Conservation (phyloP, 768 basidiomycete genomes). For the Paxillus involutus region DNA sequence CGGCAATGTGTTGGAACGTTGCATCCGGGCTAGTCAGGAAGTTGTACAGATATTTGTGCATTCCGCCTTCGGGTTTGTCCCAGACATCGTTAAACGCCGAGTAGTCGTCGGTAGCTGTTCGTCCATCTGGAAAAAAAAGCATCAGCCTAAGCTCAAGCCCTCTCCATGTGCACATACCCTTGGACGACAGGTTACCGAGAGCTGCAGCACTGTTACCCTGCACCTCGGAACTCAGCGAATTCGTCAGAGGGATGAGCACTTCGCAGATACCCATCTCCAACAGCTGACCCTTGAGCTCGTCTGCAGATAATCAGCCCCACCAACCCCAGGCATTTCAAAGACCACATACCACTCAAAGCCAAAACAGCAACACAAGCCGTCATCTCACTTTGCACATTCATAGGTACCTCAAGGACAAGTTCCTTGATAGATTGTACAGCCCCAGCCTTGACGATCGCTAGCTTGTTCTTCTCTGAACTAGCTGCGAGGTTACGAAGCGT, state of each 20-base stretch:
- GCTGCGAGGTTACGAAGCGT: slow-evolving; percentile 96
- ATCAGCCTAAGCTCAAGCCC: background rate
- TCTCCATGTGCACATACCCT: slow-evolving; percentile 51
- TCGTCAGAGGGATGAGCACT: slow-evolving; percentile 94
- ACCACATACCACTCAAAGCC: slow-evolving; percentile 81
- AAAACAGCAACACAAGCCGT: slow-evolving; percentile 97
- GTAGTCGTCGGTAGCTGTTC: slow-evolving; percentile 82
- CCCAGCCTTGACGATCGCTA: slow-evolving; percentile 96
- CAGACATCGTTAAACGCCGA: slow-evolving; percentile 97
- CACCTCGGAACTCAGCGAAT: slow-evolving; percentile 95
- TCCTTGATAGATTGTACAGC: slow-evolving; percentile 97
- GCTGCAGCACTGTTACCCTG: slow-evolving; percentile 99
- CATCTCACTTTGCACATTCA: slow-evolving; percentile 99
- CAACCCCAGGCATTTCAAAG: background rate
- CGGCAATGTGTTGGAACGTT: slow-evolving; percentile 99
- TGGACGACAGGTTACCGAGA: slow-evolving; percentile 95
- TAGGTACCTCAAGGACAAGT: slow-evolving; percentile 89
- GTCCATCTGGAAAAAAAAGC: slow-evolving; percentile 54
- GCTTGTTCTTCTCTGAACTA: slow-evolving; percentile 97
- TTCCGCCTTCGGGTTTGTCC: slow-evolving; percentile 96
- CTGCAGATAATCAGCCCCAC: slow-evolving; percentile 40
- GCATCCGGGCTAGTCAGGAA: slow-evolving; percentile 93
- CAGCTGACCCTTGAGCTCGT: slow-evolving; percentile 94
- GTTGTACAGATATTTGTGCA: slow-evolving; percentile 91
- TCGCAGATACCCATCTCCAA: slow-evolving; percentile 99